Conservation (phyloP, 2,329 filamentous ascomycete species). For the Colletotrichum tofieldiae region DNA sequence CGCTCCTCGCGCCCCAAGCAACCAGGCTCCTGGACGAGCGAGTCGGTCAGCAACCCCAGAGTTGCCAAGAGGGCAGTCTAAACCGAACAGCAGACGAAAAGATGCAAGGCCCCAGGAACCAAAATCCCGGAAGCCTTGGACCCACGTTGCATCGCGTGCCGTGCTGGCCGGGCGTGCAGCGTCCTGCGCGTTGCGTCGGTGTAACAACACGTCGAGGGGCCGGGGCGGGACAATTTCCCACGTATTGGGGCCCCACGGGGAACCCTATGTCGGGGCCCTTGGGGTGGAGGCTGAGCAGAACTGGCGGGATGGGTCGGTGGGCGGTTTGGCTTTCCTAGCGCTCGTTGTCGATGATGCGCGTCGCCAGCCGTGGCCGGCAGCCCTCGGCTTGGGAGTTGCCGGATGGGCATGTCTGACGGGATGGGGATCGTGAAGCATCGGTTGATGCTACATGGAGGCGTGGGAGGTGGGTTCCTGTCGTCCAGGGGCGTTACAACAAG, state of each 20-base stretch:
- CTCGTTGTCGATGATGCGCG: not conserved
- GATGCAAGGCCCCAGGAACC: not conserved
- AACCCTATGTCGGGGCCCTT: not conserved
- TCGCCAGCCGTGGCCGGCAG: not conserved
- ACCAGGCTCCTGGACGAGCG: no score
- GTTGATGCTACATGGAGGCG: not conserved
- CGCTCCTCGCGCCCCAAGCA: not conserved
- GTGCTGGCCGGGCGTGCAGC: not conserved
- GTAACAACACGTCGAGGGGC: conserved; percentile 31
- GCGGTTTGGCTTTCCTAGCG: not conserved
- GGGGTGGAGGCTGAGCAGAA: not conserved
- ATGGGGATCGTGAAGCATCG: not conserved
- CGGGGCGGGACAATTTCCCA: conserved; percentile 24
- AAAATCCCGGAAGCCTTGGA: not conserved
- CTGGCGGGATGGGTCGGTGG: not conserved
- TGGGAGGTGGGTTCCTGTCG: not conserved
- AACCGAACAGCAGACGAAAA: not conserved
- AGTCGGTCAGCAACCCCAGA: not conserved
- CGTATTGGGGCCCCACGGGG: conserved; percentile 10
- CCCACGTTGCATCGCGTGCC: not conserved
- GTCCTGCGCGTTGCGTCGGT: conserved; percentile 27
- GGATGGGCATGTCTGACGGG: not conserved
- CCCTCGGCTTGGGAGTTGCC: not conserved
- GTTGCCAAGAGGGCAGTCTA: not conserved
- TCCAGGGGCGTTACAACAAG: not conserved